Evolutionary conservation across 768 basidiomycete genomes (phyloP), one percentile per base, ranked within the genome.

Genomic region (Kwoniella pini): DNA sequence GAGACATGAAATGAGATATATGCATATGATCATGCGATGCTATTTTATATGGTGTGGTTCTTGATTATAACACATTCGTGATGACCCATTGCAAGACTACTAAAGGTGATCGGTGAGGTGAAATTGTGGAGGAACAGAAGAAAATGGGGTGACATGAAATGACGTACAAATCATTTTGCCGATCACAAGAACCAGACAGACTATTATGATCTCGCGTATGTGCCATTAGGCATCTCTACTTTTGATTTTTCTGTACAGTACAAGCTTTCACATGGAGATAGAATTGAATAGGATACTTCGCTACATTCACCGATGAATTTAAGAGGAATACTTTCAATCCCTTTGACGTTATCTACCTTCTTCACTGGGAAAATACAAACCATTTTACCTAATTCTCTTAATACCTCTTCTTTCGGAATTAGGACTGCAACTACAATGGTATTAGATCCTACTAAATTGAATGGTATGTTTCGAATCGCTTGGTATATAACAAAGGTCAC

Each of bases 371-470:
- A 31, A 24, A 6, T 63, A 9, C 45, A 50, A 12, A 15, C 38
- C 6, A 19, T 55, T 22, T 22, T 46, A n/a, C 62, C 48, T 17
- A 33, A 19, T 28, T 27, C 43, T 12, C n/a, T 53, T 22, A 30
- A 13, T 36, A 42, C 19, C 28, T 30, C 33, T 3, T 38, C 22
- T 21, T 1, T 43, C 7, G 30, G 30, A 11, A 44, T 28, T 15
- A 26, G 72, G 57, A 5, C 60, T 3, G 72, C 72, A 27, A 65
- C 60, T 19, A 69, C 68, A 3, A 74, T 74, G 72, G 59, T 58
- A 3, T 45, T 68, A 44, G 70, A 74, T 22, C 38, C 54, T 9
- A 36, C 62, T 48, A 69, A 74, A 54, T 40, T 71, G 45, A 74
- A 63, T 46, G 72, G 72, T 74, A 33, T 6, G 70, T 56, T 21